These are phyloP conservation scores for Podospora conica DNA, from an alignment of 495 filamentous ascomycete genomes.

Conservation along the genomic window DNA sequence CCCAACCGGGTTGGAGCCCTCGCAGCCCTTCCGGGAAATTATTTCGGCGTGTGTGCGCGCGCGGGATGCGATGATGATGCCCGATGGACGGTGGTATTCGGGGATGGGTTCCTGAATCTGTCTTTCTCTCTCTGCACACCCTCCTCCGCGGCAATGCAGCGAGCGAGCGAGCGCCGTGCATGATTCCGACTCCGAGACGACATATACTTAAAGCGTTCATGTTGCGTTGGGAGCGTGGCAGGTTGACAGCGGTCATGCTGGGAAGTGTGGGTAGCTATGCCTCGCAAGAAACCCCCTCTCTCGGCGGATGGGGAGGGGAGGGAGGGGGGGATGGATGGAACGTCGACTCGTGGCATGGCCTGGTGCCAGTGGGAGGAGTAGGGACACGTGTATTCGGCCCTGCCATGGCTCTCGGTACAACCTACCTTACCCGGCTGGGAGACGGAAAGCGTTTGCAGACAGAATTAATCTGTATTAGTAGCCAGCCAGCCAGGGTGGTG, in stretches of 20 bases:
- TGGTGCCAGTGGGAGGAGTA: neutral
- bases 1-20: neutral
- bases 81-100: neutral
- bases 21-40: neutral
- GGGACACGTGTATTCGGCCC: neutral
- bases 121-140: neutral
- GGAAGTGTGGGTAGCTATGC: no score
- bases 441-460: no score
- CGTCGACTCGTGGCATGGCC: neutral
- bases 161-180: no score
- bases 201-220: no score
- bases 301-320: neutral
- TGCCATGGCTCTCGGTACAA: neutral
- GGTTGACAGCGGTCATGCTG: neutral
- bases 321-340: neutral
- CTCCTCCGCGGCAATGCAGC: no score
- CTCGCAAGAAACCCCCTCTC: neutral
- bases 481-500: no score
- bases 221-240: neutral
- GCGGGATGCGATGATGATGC: no score
- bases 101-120: neutral
- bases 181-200: neutral
- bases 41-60: neutral
- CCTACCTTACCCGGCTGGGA: neutral
- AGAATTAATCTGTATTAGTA: no score